Conservation (phyloP, 2,329 filamentous ascomycete species). For the Penicillium sumatraense region DNA sequence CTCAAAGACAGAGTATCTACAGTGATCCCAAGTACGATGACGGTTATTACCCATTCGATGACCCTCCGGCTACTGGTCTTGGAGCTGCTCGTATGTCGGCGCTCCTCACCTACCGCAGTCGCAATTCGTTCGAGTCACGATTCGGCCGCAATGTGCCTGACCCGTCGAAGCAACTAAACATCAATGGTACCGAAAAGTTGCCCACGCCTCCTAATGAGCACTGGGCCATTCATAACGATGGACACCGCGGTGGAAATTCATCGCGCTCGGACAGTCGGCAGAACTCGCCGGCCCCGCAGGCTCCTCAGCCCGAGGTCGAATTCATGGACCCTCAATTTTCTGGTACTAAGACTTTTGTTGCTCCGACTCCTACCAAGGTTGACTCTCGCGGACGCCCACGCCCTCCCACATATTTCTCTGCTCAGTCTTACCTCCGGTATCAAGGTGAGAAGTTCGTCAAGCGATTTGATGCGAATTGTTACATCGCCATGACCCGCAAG, state of each 20-base stretch:
- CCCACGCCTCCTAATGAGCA: conserved; percentile 70
- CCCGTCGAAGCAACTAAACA: conserved; percentile 79
- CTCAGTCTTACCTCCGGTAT: conserved; percentile 95
- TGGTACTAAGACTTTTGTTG: conserved; percentile 61
- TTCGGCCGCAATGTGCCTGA: conserved; percentile 94
- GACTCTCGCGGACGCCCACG: conserved; percentile 34
- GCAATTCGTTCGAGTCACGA: conserved; percentile 93
- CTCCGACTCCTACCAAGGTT: conserved; percentile 31
- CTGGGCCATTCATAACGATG: conserved; percentile 82
- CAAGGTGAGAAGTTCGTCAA: conserved; percentile 96
- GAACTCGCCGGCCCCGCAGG: conserved; percentile 32
- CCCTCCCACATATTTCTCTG: conserved; percentile 90
- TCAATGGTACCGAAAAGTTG: conserved; percentile 68
- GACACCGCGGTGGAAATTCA: conserved; percentile 67
- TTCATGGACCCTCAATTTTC: conserved; percentile 72
- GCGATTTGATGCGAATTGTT: conserved; percentile 97
- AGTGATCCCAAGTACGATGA: conserved; percentile 98
- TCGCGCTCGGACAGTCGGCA: conserved; percentile 51
- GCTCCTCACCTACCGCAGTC: conserved; percentile 90
- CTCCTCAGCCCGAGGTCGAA: conserved; percentile 36
- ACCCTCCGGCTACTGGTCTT: conserved; percentile 84
- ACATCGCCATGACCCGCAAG: conserved; percentile 97
- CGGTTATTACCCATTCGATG: conserved; percentile 87
- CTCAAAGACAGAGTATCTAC: conserved; percentile 75
- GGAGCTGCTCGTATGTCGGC: conserved; percentile 97